Evolutionary conservation across 179 eudicot genomes (phyloP).

Genomic region (Pouteria campechiana): DNA sequence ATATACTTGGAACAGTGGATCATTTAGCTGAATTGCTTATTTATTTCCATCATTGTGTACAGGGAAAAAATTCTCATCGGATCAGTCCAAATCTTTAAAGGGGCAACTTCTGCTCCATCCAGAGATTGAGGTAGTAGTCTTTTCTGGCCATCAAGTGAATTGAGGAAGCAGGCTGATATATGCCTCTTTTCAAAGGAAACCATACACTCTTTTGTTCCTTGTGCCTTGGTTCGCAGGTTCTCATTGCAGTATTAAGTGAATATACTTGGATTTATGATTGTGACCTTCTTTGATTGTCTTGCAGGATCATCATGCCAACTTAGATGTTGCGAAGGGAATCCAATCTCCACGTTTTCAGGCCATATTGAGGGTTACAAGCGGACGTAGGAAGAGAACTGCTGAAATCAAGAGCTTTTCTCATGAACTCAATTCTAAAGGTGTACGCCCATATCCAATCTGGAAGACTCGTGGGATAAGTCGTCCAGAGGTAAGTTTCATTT

Average conservation of each 20-base stretch:
- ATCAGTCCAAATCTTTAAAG: too few species aligned
- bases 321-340: slow-evolving; percentile 78
- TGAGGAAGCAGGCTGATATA: too few species aligned
- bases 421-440: slow-evolving; percentile 97
- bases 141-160: too few species aligned
- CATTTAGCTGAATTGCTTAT: too few species aligned
- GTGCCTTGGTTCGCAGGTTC: too few species aligned
- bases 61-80: too few species aligned
- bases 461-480: slow-evolving; percentile 83
- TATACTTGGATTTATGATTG: slow-evolving; percentile 2
- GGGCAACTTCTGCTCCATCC: too few species aligned
- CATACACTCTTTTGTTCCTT: too few species aligned
- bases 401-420: slow-evolving; percentile 98
- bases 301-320: slow-evolving; percentile 64
- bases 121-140: too few species aligned
- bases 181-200: too few species aligned
- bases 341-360: slow-evolving; percentile 97
- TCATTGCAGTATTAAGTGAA: slow-evolving; percentile 1
- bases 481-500: slow-evolving; percentile 40
- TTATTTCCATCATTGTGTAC: too few species aligned
- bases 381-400: slow-evolving; percentile 61
- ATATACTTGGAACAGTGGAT: too few species aligned
- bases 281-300: slow-evolving; percentile 3
- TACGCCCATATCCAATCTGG: slow-evolving; percentile 74
- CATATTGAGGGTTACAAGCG: slow-evolving; percentile 75